phyloP scores from a whole-genome alignment of 2,329 filamentous ascomycete genomes.

The Botryotinia globosa region DNA sequence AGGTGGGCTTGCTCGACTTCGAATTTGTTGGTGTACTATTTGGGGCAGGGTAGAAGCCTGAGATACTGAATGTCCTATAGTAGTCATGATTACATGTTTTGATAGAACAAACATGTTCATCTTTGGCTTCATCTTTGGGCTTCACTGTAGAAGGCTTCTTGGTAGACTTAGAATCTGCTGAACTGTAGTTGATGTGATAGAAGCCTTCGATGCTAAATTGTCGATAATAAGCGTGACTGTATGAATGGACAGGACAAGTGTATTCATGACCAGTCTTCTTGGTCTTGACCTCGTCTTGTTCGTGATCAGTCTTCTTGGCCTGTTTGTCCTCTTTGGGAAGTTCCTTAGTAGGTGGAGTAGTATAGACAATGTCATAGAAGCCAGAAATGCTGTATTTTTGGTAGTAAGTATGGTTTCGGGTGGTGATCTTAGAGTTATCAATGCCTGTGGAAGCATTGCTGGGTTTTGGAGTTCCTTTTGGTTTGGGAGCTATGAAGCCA shows the following conservation, averaged over 20 bases:
- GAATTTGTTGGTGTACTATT: too few species aligned
- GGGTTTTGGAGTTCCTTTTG: neutral
- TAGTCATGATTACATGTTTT: neutral
- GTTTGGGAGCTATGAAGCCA: neutral
- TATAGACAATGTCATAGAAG: neutral
- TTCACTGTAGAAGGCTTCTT: neutral
- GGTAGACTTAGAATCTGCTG: neutral
- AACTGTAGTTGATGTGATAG: neutral
- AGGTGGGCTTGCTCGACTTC: too few species aligned
- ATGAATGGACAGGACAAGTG: neutral
- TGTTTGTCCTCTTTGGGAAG: too few species aligned
- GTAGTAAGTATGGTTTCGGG: neutral
- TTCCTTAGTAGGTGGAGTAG: neutral
- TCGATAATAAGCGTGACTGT: neutral
- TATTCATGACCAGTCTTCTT: neutral
- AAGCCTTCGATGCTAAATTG: neutral
- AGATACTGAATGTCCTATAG: neutral
- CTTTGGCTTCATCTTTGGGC: neutral
- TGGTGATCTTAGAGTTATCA: neutral
- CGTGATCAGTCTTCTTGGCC: neutral
- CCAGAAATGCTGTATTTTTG: neutral
- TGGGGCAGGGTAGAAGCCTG: neutral
- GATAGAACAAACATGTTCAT: neutral
- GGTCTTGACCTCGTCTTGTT: neutral
- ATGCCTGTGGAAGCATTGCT: accelerated